phyloP scores from a whole-genome alignment of 345 rosid genomes.

The Camelina sativa region DNA sequence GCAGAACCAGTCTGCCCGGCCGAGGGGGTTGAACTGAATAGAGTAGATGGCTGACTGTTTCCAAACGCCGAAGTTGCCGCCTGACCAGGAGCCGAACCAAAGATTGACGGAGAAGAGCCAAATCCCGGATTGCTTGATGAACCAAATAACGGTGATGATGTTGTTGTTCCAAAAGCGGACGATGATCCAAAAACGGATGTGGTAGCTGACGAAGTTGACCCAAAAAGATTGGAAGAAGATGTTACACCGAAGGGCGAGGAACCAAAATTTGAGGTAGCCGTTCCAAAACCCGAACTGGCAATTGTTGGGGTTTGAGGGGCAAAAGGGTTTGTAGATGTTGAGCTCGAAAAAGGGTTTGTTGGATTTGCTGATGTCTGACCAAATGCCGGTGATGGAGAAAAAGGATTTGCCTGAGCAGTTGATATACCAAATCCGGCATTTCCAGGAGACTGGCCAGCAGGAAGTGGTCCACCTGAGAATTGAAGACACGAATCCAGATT shows the following conservation, averaged over 20 bases:
- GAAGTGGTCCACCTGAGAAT: conserved; percentile 74
- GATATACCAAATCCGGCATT: conserved; percentile 61
- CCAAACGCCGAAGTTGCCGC: conserved; percentile 58
- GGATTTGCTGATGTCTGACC: conserved; percentile 68
- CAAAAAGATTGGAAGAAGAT: conserved; percentile 59
- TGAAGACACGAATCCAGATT: conserved; percentile 15
- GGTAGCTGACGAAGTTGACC: conserved; percentile 58
- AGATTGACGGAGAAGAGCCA: conserved; percentile 68
- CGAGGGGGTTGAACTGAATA: conserved; percentile 62
- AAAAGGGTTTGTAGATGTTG: conserved; percentile 64
- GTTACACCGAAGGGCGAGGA: conserved; percentile 55
- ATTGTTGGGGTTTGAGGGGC: conserved; percentile 59
- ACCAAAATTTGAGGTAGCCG: conserved; percentile 52
- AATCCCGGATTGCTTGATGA: conserved; percentile 59
- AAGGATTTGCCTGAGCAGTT: conserved; percentile 60
- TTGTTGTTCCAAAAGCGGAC: conserved; percentile 57
- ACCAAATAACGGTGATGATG: conserved; percentile 61
- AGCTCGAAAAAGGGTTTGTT: conserved; percentile 48
- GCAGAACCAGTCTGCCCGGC: conserved; percentile 63
- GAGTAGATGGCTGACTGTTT: conserved; percentile 63
- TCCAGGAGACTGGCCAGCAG: conserved; percentile 68
- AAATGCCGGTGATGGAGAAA: conserved; percentile 61
- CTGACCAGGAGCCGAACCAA: conserved; percentile 55
- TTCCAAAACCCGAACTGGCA: conserved; percentile 43
- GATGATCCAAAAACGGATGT: conserved; percentile 62